Evolutionary conservation across 1,284 basidiomycete species (phyloP), one percentile per base, ranked within the genome.

Genomic region (Marasmius fiardii): DNA sequence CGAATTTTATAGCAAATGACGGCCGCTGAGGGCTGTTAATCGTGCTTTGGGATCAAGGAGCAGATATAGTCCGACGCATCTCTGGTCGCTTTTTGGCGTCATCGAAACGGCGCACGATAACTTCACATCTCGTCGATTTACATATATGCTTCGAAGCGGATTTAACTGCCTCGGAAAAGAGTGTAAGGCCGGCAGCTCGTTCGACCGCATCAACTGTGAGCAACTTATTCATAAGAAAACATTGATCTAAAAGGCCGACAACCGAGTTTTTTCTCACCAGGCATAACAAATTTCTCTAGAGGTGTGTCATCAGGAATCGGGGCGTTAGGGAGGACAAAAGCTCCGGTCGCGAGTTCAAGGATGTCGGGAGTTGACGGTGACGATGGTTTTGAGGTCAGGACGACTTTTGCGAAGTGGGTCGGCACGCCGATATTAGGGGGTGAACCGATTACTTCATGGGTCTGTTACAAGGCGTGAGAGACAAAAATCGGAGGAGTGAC

Each of bases 401-500:
- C 86, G 28, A 98, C 95, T 73, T 98, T 99, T 33, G 96, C 96
- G 70, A 99, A 99, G 69, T 99, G 97, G 4, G 97, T 99, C 0
- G 97, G 97, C 6, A 99, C 97, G 33, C 90, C 78, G 53, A 98
- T 79, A 64, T 90, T 92, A 3, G 94, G 93, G 23, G 93, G 95
- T 34, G 82, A 84, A 0, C 96, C 97, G 61, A 98, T 98, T 41
- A 99, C 92, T 79, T 97, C 94, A 68, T 97, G 86, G 2, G 82
- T 86, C 92, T 95, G 59, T 16, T 28, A 31, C 44, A 43, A 44
- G 28, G 39, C 51, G 20, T 43, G 14, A 53, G 45, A 18, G 18
- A 33, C 37, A 55, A 47, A 4, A 41, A 33, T 44, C 11, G 7
- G n/a, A 51, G 14, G 43, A 53, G 39, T 28, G 50, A 33, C 37